Evolutionary conservation across 768 basidiomycete species (phyloP), one percentile per base, ranked within the genome.

Genomic region (Mycena haematopus): DNA sequence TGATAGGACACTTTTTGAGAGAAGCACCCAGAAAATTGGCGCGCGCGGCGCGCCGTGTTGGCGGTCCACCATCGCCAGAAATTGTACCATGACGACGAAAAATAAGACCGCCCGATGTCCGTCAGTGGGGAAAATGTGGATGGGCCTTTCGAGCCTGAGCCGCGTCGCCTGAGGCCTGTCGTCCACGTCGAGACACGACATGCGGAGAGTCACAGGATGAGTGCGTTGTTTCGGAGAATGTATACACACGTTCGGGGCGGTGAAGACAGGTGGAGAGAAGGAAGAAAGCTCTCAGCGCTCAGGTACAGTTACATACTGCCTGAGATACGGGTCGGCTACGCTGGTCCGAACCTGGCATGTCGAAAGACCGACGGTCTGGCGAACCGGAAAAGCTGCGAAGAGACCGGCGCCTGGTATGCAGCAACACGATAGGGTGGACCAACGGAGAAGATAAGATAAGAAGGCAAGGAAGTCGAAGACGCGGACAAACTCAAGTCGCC

Each of bases 351-450:
- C 33, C 21, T 42, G 24, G 19, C 6, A 22, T 33, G 8, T 24
- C 17, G 52, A 53, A 60, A 21, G 14, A 7, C 58, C 58, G 58
- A 53, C 17, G n/a, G 53, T 60, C 58, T 46, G 27, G 46, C 40
- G 50, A 60, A 44, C 29, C 58, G 33, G 51, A 29, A 51, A 38
- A 31, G 49, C 36, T 31, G 29, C 36, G 46, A 51, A 17, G 42
- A 44, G 8, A 27, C 40, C 15, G 52, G 33, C 38, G n/a, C 6
- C 25, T 8, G 22, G 40, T 42, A 19, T 10, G 25, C 36, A 27
- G 24, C 1, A 25, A 22, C 17, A 22, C 4, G 27, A 8, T 22
- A 38, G 38, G 33, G 36, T 36, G 38, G 33, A 52, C 35, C 33
- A n/a, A 52, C 50, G 14, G 21, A 21, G 22, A 45, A 33, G 17